Base-by-base conservation (phyloP, 805 yeast species). In the Yarrowia yakushimensis region DNA sequence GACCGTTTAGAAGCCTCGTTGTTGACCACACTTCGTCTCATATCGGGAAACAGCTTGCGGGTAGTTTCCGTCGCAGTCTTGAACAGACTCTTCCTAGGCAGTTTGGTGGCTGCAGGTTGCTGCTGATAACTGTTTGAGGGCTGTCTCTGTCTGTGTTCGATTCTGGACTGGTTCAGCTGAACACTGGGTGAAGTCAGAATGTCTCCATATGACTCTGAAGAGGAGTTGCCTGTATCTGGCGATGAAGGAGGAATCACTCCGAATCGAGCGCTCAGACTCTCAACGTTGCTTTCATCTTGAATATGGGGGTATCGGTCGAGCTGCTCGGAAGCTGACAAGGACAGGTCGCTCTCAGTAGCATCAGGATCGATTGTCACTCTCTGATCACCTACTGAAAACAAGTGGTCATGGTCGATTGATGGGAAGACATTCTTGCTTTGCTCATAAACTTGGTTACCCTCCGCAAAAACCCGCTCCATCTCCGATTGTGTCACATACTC, bases 21-120 rank as follows among this genome's bases (percentile, higher is more conserved):
- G 22, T 52, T 34, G 25, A 34, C 59, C 42, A 52, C 43, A n/a
- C 25, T 52, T 23, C 59, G 42, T 52, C 59, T n/a, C 59, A 52
- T 52, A 13, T 52, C 59, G 2, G 59, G 59, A 4, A 52, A 34
- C 34, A 23, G 25, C 23, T 52, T 52, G 12, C 31, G 18, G 2
- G 57, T 48, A 5, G 57, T 48, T 17, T 48, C 57, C 3, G 41
- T 48, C 5, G 57, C 57, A 2, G 22, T 17, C 30, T 34, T 48
- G 39, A 48, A 48, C n/a, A 48, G 30, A 5, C 57, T 23, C 41
- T 48, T 48, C 23, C 25, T 34, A 7, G 41, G 39, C 17, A 23
- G 23, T 15, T 10, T 41, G 28, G 27, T 39, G 43, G 11, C 13
- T 37, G 41, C 7, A 18, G 4, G 41, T 8, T 7, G 15, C 23